phyloP scores from a whole-genome alignment of 2,329 filamentous ascomycete species.

The Teratosphaeriaceae sp. region DNA sequence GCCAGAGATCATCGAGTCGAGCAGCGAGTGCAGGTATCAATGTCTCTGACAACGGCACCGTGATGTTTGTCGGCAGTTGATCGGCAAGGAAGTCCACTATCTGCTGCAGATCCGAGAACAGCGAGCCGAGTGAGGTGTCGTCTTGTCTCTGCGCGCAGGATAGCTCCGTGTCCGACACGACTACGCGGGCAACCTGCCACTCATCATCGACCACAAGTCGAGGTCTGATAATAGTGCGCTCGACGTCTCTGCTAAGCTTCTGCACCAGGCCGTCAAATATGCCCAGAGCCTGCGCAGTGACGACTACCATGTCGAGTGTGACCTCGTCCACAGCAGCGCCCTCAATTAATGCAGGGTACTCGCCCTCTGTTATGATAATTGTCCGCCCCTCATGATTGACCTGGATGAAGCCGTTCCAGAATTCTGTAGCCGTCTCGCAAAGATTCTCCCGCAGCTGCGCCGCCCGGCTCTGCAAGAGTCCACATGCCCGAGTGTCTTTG shows the following conservation, averaged over 20 bases:
- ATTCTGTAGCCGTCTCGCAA: conserved; percentile 56
- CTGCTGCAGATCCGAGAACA: conserved; percentile 38
- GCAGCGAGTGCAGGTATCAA: conserved; percentile 65
- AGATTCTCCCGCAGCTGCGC: conserved; percentile 61
- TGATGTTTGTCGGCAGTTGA: conserved; percentile 43
- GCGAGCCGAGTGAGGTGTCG: conserved; percentile 14
- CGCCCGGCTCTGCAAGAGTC: conserved; percentile 58
- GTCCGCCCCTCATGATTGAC: conserved; percentile 51
- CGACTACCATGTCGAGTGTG: conserved; percentile 13
- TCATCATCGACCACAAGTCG: conserved; percentile 17
- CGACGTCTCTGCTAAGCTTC: conserved; percentile 24
- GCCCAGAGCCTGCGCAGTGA: conserved; percentile 16
- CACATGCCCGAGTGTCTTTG: conserved; percentile 55
- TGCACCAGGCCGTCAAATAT: conserved; percentile 21
- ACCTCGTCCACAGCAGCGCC: conserved; percentile 2
- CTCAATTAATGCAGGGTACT: not conserved
- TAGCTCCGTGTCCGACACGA: conserved; percentile 21
- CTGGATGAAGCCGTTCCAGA: conserved; percentile 65
- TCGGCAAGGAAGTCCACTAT: conserved; percentile 47
- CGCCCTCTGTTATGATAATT: conserved; percentile 46
- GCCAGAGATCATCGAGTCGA: conserved; percentile 65
- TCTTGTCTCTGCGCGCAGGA: conserved; percentile 14
- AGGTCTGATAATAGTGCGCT: conserved; percentile 23
- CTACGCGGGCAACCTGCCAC: conserved; percentile 12
- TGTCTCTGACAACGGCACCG: conserved; percentile 54